Base-by-base conservation (phyloP, 768 basidiomycete species). In the Mycena venus region DNA sequence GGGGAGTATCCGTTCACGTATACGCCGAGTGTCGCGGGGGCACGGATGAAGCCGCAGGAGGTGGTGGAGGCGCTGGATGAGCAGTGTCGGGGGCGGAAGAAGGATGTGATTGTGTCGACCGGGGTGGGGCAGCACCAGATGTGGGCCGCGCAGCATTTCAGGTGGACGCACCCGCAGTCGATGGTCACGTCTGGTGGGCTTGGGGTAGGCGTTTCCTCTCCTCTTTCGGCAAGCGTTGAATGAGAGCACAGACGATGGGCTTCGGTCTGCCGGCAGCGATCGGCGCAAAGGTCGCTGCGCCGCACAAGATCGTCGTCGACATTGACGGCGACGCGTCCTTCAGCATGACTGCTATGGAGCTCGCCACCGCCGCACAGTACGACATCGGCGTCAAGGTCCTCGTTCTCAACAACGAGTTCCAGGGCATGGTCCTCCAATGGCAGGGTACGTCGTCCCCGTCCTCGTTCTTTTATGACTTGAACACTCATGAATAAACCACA, bases 81-180 rank as follows among this genome's bases (percentile, higher is more conserved):
- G 65, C 95, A 96, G 86, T 91, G 91, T n/a, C 87, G 86, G 59
- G 88, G 94, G 72, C 90, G 86, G 83, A 98, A 99, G 86, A 94
- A 95, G 70, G 92, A 99, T 27, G 90, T 98, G 44, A 85, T 99
- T 80, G 85, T 99, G 64, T 84, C 96, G 14, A 99, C 98, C 19
- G 98, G 98, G 78, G 98, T 99, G 25, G 98, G 98, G 10, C 98
- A 99, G 83, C 98, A 99, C 85, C 98, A 99, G 85, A 99, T 99
- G 98, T 99, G 96, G 97, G 98, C 98, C 2, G 96, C 95, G 49
- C 98, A 99, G 83, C 89, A 93, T 82, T 99, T 91, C 85, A 89
- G 97, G 71, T 99, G 97, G 97, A 94, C 86, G 73, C 85, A 93
- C 60, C 98, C 98, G 0, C 89, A 93, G 49, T 89, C 95, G 56